Conservation (phyloP, 2,329 filamentous ascomycete species). For the Xylaria sp. region DNA sequence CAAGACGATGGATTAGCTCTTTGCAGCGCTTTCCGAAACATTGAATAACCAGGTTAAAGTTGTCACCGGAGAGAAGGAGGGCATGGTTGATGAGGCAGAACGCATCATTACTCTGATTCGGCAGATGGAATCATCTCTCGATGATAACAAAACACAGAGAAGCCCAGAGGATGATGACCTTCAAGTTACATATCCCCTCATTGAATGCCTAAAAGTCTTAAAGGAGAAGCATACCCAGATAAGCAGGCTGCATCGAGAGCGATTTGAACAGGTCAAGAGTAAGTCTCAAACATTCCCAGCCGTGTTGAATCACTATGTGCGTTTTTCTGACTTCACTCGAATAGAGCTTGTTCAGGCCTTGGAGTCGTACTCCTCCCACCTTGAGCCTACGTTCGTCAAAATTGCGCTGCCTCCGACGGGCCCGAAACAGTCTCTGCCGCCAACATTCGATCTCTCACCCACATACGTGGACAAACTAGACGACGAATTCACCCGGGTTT, state of each 20-base stretch:
- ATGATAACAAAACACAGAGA: constrained; percentile 71
- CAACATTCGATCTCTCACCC: constrained; percentile 90
- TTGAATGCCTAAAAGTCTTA: constrained; percentile 75
- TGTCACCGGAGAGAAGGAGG: constrained; percentile 87
- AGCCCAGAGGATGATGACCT: constrained; percentile 70
- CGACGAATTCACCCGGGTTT: constrained; percentile 89
- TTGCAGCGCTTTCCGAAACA: constrained; percentile 87
- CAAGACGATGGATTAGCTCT: constrained; percentile 66
- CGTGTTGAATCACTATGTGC: not conserved
- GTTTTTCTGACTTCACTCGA: constrained; percentile 22
- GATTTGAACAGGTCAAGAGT: constrained; percentile 96
- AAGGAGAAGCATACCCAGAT: constrained; percentile 87
- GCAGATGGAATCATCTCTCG: constrained; percentile 91
- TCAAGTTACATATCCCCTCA: constrained; percentile 81
- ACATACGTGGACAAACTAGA: constrained; percentile 87
- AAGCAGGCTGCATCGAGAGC: constrained; percentile 82
- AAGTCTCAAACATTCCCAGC: constrained; percentile 43
- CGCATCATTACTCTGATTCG: constrained; percentile 82
- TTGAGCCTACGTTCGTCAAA: constrained; percentile 86
- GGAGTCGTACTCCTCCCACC: constrained; percentile 93
- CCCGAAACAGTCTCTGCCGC: constrained; percentile 75
- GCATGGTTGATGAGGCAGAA: constrained; percentile 87
- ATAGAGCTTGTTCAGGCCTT: constrained; percentile 90
- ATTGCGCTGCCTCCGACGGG: constrained; percentile 84
- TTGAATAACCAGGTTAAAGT: constrained; percentile 86